Conservation (phyloP, 192 early-diverging fungal species). For the Pilobolus umbonatus region DNA sequence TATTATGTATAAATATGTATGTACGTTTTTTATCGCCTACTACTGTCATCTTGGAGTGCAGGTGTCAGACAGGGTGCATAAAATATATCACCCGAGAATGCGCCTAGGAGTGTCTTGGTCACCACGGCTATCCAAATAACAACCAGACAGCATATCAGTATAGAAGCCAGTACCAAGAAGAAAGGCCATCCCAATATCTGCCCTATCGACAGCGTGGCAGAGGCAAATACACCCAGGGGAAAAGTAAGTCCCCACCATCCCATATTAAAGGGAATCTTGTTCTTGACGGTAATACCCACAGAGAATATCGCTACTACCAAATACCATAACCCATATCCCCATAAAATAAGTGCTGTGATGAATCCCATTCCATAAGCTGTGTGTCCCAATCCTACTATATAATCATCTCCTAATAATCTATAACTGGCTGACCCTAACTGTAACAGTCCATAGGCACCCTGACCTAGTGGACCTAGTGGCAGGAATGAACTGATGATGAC, state of each 20-base stretch:
- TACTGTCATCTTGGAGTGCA: not conserved
- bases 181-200: not conserved
- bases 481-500: constrained; percentile 45
- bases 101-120: constrained; percentile 1
- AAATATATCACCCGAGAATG: constrained; percentile 14
- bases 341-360: not conserved
- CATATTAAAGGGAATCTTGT: constrained; percentile 43
- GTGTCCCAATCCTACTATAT: not conserved
- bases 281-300: constrained; percentile 19
- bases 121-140: constrained; percentile 13
- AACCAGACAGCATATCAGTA: constrained; percentile 5
- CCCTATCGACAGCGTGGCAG: constrained; percentile 6
- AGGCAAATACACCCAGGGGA: constrained; percentile 40
- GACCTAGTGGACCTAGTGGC: constrained; percentile 40
- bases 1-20: not conserved
- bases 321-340: constrained; percentile 12
- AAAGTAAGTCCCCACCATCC: constrained; percentile 59
- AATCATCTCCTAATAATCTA: constrained; percentile 4
- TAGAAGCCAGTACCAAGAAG: constrained; percentile 8
- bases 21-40: not conserved
- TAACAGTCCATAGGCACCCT: constrained; percentile 44
- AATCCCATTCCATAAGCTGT: not conserved
- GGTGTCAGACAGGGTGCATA: constrained; percentile 16
- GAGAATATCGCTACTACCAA: constrained; percentile 33
- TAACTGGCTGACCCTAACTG: constrained; percentile 36